Evolutionary conservation across 2,329 filamentous ascomycete genomes (phyloP), one percentile per base, ranked within the genome.

Genomic region (Aspergillus ochraceus): DNA sequence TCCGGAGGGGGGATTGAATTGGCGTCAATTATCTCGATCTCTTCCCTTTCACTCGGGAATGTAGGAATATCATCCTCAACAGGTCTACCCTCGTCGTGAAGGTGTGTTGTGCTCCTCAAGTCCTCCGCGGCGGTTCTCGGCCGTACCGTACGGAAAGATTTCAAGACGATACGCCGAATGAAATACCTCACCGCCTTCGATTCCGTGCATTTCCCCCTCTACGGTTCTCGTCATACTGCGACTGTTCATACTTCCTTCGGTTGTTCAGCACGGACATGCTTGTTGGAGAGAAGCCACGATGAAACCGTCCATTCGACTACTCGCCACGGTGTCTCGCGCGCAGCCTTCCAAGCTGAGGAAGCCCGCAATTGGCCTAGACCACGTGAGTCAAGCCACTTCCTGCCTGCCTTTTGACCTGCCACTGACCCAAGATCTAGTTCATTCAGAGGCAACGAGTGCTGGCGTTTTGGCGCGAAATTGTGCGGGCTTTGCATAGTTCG

Each of bases 401-500:
- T 54, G 20, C 19, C n/a, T 11, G 50, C 10, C 36, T n/a, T 53
- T 5, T 30, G 36, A 30, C 32, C 6, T 52, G 17, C 24, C 32
- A 45, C 62, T 66, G 60, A 65, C 6, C 36, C 26, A 22, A 10
- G 4, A 22, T 39, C 22, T 32, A 77, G 76, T 80, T 80, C 49
- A 73, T 80, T 39, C 76, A 79, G 63, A 72, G 76, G 55, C 76
- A 79, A 54, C 73, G 77, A 8, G 76, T 76, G 0, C 61, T 80
- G n/a, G 59, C 70, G n/a, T 64, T 80, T 9, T 80, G 76, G 74
- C 73, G 78, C 17, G 74, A 77, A 32, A 77, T 80, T 36, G 65
- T 78, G 11, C 68, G 78, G 52, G 71, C 75, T 45, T 64, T 79
- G 52, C 71, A 78, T 59, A 77, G 76, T 75, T 66, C 61, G 69